These are phyloP conservation scores for Coniochaeta sp. DNA, from an alignment of 2,329 filamentous ascomycete genomes.

Conservation along the genomic window DNA sequence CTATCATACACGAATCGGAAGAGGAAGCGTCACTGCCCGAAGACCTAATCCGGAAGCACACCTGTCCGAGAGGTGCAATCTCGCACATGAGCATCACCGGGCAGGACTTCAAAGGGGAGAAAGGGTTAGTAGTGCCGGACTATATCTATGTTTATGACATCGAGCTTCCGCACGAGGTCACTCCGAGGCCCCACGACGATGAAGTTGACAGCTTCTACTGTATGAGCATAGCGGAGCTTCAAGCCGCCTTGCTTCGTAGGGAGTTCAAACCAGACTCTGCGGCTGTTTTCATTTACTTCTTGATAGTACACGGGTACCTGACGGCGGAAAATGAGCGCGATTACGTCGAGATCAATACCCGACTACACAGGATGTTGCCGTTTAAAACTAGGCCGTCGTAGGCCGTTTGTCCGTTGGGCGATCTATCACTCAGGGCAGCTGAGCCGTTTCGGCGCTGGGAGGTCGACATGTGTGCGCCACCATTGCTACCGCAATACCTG, in stretches of 20 bases:
- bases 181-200: conserved; percentile 55
- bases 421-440: no score
- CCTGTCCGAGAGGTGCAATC: conserved; percentile 49
- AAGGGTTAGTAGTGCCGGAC: conserved; percentile 55
- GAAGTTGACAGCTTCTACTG: conserved; percentile 70
- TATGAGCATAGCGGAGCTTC: conserved; percentile 53
- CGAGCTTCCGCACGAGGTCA: conserved; percentile 43
- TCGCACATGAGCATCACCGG: conserved; percentile 62
- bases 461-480: no score
- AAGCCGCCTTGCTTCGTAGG: conserved; percentile 54
- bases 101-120: conserved; percentile 56
- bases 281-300: conserved; percentile 71
- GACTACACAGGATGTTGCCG: conserved; percentile 35
- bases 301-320: conserved; percentile 68
- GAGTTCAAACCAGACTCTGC: conserved; percentile 85
- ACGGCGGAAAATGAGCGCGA: conserved; percentile 64
- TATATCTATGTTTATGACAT: conserved; percentile 66
- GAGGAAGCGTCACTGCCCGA: conserved; percentile 65
- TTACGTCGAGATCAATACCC: conserved; percentile 57
- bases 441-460: no score
- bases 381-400: conserved; percentile 19
- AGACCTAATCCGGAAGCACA: conserved; percentile 45
- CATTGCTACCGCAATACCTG: no score
- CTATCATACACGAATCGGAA: conserved; percentile 57
- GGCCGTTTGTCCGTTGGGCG: no score